These are phyloP conservation scores for Nigrograna mackinnonii DNA, from an alignment of 2,329 filamentous ascomycete species.

Conservation along the genomic window DNA sequence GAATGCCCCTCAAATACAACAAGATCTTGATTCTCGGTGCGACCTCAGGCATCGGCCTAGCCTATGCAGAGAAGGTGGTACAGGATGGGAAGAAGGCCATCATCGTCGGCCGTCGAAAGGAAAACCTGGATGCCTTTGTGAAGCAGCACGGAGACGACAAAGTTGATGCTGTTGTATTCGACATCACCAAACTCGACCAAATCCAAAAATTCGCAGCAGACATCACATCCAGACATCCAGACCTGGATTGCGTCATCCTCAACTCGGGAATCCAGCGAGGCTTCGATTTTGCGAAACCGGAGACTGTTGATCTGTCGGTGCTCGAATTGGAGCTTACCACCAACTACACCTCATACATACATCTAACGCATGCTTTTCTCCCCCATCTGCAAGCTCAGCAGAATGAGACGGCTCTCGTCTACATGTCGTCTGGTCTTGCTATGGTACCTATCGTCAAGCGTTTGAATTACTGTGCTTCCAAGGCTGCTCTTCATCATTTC, in stretches of 20 bases:
- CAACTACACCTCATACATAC: slow-evolving; percentile 55
- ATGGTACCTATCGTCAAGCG: slow-evolving; percentile 53
- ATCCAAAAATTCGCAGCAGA: slow-evolving; percentile 50
- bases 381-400: slow-evolving; percentile 52
- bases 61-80: slow-evolving; percentile 54
- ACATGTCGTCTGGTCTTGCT: slow-evolving; percentile 56
- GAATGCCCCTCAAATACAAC: slow-evolving; percentile 53
- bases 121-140: slow-evolving; percentile 55
- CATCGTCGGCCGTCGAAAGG: slow-evolving; percentile 54
- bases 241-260: slow-evolving; percentile 56
- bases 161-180: slow-evolving; percentile 50
- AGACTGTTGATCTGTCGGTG: slow-evolving; percentile 48
- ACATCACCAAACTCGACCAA: slow-evolving; percentile 54
- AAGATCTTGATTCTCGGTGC: slow-evolving; percentile 60
- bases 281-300: slow-evolving; percentile 54
- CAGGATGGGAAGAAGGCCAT: slow-evolving; percentile 52
- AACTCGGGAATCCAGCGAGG: slow-evolving; percentile 58
- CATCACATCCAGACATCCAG: slow-evolving; percentile 49
- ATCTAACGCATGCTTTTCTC: slow-evolving; percentile 54
- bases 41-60: slow-evolving; percentile 55
- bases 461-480: slow-evolving; percentile 59
- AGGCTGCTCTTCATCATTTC: slow-evolving; percentile 60
- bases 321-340: slow-evolving; percentile 53
- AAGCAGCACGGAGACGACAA: slow-evolving; percentile 51
- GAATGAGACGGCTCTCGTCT: slow-evolving; percentile 46